Percentiles rank a stretch among this genome's conserved stretches.
phyloP scores from a whole-genome alignment of 352 stramenopile species.

The Phytophthora rubi region DNA sequence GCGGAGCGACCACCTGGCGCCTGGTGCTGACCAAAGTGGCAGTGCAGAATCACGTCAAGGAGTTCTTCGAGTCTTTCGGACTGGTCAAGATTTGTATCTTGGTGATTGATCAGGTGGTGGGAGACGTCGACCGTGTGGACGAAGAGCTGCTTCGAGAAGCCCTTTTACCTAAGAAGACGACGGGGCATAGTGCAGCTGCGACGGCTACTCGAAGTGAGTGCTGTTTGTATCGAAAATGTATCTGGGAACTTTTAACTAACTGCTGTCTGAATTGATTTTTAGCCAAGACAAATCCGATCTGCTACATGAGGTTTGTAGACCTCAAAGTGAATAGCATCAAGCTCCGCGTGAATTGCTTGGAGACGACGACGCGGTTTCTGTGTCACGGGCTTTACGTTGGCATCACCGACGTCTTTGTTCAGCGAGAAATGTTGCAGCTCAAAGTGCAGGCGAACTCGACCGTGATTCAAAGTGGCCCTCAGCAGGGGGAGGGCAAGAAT shows the following conservation, averaged over 20 bases:
- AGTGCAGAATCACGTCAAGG: conserved; percentile 56
- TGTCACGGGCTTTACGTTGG: conserved; percentile 55
- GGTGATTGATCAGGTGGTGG: conserved; percentile 51
- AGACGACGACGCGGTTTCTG: conserved; percentile 37
- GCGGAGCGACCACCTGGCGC: conserved; percentile 38
- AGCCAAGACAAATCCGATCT: conserved; percentile 49
- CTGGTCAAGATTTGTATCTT: conserved; percentile 78
- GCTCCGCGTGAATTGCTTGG: conserved; percentile 45
- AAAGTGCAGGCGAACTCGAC: conserved; percentile 35
- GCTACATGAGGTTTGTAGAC: conserved; percentile 74
- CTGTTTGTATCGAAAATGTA: neutral
- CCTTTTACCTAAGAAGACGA: conserved; percentile 20
- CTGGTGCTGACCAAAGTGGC: conserved; percentile 55
- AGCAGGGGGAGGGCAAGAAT: neutral
- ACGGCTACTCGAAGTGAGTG: conserved; percentile 15
- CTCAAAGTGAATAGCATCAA: conserved; percentile 47
- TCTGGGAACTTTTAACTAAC: conserved; percentile 5
- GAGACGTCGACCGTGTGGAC: conserved; percentile 46
- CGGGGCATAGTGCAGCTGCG: conserved; percentile 3
- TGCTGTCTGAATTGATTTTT: neutral
- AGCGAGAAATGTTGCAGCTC: conserved; percentile 55
- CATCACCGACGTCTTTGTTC: conserved; percentile 67
- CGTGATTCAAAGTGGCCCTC: conserved; percentile 14
- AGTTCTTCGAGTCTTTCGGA: conserved; percentile 78
- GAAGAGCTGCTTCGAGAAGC: conserved; percentile 41